A percentile compares a stretch with the other conserved stretches of the same genome.
Conservation (phyloP, 169 alveolate genomes). For the Plasmodium adleri region DNA sequence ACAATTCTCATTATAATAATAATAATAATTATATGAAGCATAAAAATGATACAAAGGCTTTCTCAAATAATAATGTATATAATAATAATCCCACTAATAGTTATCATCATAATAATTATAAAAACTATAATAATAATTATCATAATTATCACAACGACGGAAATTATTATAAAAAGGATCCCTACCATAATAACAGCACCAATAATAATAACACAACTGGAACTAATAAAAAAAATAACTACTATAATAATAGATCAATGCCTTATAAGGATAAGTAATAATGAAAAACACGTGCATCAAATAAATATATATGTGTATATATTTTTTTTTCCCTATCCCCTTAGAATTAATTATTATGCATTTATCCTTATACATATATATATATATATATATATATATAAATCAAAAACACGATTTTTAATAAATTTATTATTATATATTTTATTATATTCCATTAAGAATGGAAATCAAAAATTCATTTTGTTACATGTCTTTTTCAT, state of each 20-base stretch:
- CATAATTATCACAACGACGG: constrained; percentile 5
- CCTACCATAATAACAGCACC: constrained; percentile 10
- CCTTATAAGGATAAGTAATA: constrained; percentile 64
- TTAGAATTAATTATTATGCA: too few species aligned
- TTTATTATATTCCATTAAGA: too few species aligned
- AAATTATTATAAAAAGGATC: constrained; percentile 17
- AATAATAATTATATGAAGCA: constrained; percentile 8
- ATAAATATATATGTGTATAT: too few species aligned
- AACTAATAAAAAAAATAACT: constrained; percentile 16
- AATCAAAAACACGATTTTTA: too few species aligned
- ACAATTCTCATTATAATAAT: constrained; percentile 2
- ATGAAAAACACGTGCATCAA: background rate
- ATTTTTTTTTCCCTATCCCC: too few species aligned
- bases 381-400: too few species aligned
- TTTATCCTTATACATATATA: too few species aligned
- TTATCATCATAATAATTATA: background rate
- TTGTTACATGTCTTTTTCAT: too few species aligned
- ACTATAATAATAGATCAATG: constrained; percentile 51
- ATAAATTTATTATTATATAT: too few species aligned
- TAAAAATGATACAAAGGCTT: background rate
- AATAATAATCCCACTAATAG: constrained; percentile 10
- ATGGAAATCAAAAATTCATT: too few species aligned
- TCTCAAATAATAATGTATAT: background rate
- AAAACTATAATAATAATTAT: background rate
- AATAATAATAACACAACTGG: constrained; percentile 7